Conservation (phyloP, 2,329 filamentous ascomycete genomes). For the Aureobasidium lini region DNA sequence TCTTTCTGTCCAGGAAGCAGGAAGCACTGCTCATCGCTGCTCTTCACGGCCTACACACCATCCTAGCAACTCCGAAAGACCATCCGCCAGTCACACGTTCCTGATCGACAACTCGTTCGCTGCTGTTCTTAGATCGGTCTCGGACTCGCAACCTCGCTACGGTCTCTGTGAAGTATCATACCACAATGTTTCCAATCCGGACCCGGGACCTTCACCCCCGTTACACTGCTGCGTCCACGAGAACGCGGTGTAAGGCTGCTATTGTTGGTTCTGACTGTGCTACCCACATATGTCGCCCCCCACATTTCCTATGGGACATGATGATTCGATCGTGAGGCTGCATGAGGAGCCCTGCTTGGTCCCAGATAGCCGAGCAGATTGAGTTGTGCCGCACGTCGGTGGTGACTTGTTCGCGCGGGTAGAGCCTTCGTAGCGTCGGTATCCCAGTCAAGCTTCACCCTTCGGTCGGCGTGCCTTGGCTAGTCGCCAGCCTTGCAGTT, state of each 20-base stretch:
- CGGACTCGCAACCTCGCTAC: background rate
- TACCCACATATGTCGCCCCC: conserved; percentile 2
- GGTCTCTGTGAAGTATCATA: background rate
- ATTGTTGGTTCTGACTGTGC: conserved; percentile 3
- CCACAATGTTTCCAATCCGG: background rate
- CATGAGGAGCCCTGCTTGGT: background rate
- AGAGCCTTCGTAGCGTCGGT: background rate
- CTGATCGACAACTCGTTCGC: background rate
- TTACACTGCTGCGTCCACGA: conserved; percentile 7
- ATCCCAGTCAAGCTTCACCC: conserved; percentile 4
- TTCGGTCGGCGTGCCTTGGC: background rate
- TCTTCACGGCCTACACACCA: background rate
- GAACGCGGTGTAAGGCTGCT: background rate
- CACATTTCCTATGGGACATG: background rate
- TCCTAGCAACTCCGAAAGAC: conserved; percentile 4
- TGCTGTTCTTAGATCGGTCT: background rate
- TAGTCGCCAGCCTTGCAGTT: background rate
- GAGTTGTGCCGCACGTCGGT: conserved; percentile 4
- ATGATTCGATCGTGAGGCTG: conserved; percentile 2
- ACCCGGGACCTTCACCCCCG: background rate
- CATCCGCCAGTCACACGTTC: conserved; percentile 3
- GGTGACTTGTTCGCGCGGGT: background rate
- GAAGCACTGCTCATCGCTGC: background rate
- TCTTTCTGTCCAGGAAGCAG: background rate
- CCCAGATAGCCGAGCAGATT: conserved; percentile 8